Evolutionary conservation across 345 rosid species (phyloP).

Genomic region (Durio zibethinus): DNA sequence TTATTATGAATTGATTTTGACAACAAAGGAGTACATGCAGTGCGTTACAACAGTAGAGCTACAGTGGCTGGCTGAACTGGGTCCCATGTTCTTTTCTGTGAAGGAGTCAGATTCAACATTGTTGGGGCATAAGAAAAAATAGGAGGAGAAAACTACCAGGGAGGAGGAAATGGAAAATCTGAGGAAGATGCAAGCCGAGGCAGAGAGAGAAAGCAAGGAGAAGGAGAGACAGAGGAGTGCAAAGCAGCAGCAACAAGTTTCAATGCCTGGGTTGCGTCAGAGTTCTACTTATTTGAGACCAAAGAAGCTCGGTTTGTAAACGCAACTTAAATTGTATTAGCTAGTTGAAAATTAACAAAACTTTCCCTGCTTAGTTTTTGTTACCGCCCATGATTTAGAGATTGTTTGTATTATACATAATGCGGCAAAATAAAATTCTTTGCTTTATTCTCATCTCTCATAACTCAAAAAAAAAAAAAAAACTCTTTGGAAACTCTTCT

Average conservation of each 20-base stretch:
- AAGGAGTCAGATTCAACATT: constrained; percentile 86
- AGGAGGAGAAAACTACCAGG: constrained; percentile 88
- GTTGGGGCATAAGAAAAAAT: constrained; percentile 88
- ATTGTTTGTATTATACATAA: not conserved
- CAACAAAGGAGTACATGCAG: constrained; percentile 96
- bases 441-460: not conserved
- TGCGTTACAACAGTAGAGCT: constrained; percentile 93
- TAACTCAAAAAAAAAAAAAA: too few species aligned
- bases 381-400: not conserved
- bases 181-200: constrained; percentile 72
- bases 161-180: constrained; percentile 91
- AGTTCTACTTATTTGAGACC: constrained; percentile 78
- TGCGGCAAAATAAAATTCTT: not conserved
- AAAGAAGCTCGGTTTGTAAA: constrained; percentile 72
- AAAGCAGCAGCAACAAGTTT: constrained; percentile 71
- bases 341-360: not conserved
- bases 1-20: constrained; percentile 84
- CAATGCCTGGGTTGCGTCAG: constrained; percentile 62
- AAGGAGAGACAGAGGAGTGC: constrained; percentile 57
- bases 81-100: constrained; percentile 95
- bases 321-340: not conserved
- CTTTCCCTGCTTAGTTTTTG: not conserved
- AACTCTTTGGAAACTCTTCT: too few species aligned
- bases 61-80: constrained; percentile 90
- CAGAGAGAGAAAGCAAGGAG: constrained; percentile 46